These are phyloP conservation scores for Bipolaris victoriae DNA, from an alignment of 2,329 filamentous ascomycete genomes.

Conservation along the genomic window DNA sequence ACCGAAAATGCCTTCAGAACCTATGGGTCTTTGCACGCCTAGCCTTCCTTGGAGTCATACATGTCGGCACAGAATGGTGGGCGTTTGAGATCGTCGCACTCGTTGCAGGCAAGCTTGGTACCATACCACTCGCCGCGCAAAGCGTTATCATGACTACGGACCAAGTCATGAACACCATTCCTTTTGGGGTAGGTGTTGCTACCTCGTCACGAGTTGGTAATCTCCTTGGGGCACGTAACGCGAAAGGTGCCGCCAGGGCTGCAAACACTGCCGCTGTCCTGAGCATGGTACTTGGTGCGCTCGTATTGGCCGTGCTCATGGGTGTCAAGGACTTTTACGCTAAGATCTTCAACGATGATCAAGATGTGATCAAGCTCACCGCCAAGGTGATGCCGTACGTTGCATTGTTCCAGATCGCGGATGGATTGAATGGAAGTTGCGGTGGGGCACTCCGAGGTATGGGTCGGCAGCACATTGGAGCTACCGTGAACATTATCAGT, in stretches of 20 bases:
- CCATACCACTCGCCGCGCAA: slow-evolving; percentile 78
- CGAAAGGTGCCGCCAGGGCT: slow-evolving; percentile 70
- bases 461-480: slow-evolving; percentile 85
- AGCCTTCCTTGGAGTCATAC: slow-evolving; percentile 76
- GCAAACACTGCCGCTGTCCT: slow-evolving; percentile 78
- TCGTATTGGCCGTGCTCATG: slow-evolving; percentile 74
- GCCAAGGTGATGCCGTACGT: slow-evolving; percentile 83
- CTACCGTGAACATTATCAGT: slow-evolving; percentile 78
- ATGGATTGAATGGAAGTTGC: slow-evolving; percentile 84
- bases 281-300: slow-evolving; percentile 69
- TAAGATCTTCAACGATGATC: slow-evolving; percentile 80
- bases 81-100: slow-evolving; percentile 90
- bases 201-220: slow-evolving; percentile 80
- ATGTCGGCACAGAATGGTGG: slow-evolving; percentile 94
- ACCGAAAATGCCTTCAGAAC: slow-evolving; percentile 68
- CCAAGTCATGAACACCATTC: slow-evolving; percentile 83
- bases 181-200: slow-evolving; percentile 84
- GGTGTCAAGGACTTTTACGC: slow-evolving; percentile 74
- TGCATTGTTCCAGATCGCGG: slow-evolving; percentile 87
- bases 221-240: slow-evolving; percentile 71
- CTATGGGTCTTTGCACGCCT: slow-evolving; percentile 74
- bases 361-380: slow-evolving; percentile 72
- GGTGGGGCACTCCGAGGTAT: slow-evolving; percentile 82
- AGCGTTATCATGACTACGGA: slow-evolving; percentile 90
- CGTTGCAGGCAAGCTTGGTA: slow-evolving; percentile 79